Evolutionary conservation across 2,329 filamentous ascomycete genomes (phyloP), one percentile per base, ranked within the genome.

Genomic region (Trichoderma sp.): DNA sequence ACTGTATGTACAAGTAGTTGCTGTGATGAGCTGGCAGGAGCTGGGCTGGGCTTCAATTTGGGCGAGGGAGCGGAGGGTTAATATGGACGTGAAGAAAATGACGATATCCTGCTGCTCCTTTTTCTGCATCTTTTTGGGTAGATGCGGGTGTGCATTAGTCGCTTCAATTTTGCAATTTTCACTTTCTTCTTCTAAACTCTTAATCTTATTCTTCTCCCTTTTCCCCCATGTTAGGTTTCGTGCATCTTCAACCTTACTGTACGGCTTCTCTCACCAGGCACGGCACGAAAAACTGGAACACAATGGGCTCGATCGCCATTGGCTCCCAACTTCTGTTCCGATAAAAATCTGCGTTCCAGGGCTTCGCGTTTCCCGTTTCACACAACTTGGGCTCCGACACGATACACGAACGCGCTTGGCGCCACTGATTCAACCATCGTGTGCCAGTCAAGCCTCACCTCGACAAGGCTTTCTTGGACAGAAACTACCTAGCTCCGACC

Each of bases 1-100:
- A 60, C 53, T 24, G 7, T 39, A 39, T 32, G 26, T 36, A 36
- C 34, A 36, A 36, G 34, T 32, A 30, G 21, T 43, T 43, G 56
- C 30, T 43, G 34, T 36, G 66, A 70, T 70, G 66, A 70, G 66
- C 57, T 70, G 66, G 66, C 66, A 70, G 28, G 39, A 47, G 39
- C 39, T 43, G 39, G n/a, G 57, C 66, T 61, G 56, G 36, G 64
- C 64, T 56, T 57, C 34, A 39, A 26, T 43, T 43, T 6, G 34
- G 32, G 34, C 24, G 43, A 24, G n/a, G 32, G 53, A 68, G 60
- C 32, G 32, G 32, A 34, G 32, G 32, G 32, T 34, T 34, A 26
- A 26, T 18, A 32, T 61, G 36, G 14, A 47, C 11, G 56, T 15
- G 57, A 51, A 36, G 28, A 32, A 70, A 15, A 51, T 61, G 66